Evolutionary conservation across 306 rosid species (phyloP).

Genomic region (Medicago lupulina): DNA sequence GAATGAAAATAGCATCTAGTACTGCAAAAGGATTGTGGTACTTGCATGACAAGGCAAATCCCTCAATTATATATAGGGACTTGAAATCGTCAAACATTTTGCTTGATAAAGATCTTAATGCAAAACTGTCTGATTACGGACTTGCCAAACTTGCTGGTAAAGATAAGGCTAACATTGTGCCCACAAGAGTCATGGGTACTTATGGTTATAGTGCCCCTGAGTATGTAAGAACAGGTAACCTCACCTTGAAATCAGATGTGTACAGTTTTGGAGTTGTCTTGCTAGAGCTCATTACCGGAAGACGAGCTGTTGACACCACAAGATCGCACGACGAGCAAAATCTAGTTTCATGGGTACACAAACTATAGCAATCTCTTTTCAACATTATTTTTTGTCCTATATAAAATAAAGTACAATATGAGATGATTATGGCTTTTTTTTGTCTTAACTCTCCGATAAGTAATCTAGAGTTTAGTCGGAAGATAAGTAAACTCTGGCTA

Average conservation of each 20-base stretch:
- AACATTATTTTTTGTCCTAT: background rate
- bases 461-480: too few species aligned
- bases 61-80: conserved; percentile 77
- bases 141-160: conserved; percentile 65
- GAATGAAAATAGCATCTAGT: conserved; percentile 75
- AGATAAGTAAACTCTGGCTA: too few species aligned
- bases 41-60: conserved; percentile 81
- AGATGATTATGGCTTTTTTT: too few species aligned
- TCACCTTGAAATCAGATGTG: conserved; percentile 82
- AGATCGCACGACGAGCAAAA: conserved; percentile 76
- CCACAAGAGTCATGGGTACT: conserved; percentile 83
- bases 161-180: conserved; percentile 53
- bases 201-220: conserved; percentile 93
- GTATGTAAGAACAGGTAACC: conserved; percentile 65
- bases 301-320: conserved; percentile 80
- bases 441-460: too few species aligned
- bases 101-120: conserved; percentile 63
- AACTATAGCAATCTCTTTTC: conserved; percentile 1
- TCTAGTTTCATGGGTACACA: conserved; percentile 83
- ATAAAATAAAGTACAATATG: too few species aligned
- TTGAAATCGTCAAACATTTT: conserved; percentile 75
- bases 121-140: conserved; percentile 86
- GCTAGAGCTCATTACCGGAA: conserved; percentile 84
- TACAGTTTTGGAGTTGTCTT: conserved; percentile 87
- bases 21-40: conserved; percentile 82